Percentiles rank a stretch among this genome's conserved stretches.
These are phyloP conservation scores for Dioszegia hungarica DNA, from an alignment of 768 basidiomycete species.

Conservation along the genomic window DNA sequence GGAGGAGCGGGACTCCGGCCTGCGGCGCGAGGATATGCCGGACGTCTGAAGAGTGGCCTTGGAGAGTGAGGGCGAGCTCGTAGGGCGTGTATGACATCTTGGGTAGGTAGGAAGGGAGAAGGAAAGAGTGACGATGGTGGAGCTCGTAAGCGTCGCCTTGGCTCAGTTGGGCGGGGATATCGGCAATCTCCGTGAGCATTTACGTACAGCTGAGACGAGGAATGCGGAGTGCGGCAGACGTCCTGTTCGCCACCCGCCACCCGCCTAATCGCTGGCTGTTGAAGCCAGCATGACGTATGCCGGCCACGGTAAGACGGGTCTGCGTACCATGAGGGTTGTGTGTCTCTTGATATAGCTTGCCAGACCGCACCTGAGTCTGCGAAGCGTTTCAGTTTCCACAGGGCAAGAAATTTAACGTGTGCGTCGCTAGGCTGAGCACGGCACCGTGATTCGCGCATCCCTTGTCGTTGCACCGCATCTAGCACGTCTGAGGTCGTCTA, in stretches of 20 bases:
- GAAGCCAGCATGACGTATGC: too few species aligned
- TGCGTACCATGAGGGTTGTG: too few species aligned
- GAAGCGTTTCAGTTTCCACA: too few species aligned
- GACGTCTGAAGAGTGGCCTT: slow-evolving; percentile 70
- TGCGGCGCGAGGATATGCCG: slow-evolving; percentile 73
- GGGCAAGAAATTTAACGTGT: too few species aligned
- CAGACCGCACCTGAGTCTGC: too few species aligned
- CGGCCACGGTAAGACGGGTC: too few species aligned
- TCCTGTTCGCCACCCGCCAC: neutral
- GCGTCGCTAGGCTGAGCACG: too few species aligned
- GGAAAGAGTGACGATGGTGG: neutral
- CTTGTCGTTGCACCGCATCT: too few species aligned
- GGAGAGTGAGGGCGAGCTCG: slow-evolving; percentile 65
- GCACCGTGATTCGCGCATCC: too few species aligned
- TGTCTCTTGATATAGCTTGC: too few species aligned
- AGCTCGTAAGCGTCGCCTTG: neutral
- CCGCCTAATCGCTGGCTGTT: too few species aligned
- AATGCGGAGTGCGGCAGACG: neutral
- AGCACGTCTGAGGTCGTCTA: too few species aligned
- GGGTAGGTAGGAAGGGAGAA: slow-evolving; percentile 1
- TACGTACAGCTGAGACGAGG: neutral
- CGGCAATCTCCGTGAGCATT: neutral
- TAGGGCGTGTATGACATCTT: slow-evolving; percentile 25
- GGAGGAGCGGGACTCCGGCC: slow-evolving; percentile 59
- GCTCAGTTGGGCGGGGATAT: neutral